A percentile compares a stretch with the other conserved stretches of the same genome.
Evolutionary conservation across 2,329 filamentous ascomycete genomes (phyloP).

Genomic region (Lecanicillium sp.): DNA sequence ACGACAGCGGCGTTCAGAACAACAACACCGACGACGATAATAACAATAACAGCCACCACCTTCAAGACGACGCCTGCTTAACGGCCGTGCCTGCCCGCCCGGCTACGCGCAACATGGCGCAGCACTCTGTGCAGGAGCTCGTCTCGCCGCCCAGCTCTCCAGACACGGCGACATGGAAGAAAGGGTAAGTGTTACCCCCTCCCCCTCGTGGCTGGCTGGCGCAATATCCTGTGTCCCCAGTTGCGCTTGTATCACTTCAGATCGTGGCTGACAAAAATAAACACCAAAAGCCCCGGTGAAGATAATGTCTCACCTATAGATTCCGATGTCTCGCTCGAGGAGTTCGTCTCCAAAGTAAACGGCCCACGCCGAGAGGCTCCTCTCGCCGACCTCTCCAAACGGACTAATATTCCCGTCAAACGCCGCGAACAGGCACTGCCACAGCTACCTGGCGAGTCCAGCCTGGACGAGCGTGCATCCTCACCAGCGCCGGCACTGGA

Average conservation of each 20-base stretch:
- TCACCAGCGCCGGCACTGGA: no score
- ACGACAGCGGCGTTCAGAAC: no score
- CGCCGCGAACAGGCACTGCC: not conserved
- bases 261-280: slow-evolving; percentile 2
- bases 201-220: no score
- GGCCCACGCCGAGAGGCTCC: slow-evolving; percentile 5
- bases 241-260: not conserved
- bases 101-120: not conserved
- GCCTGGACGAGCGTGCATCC: no score
- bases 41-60: not conserved
- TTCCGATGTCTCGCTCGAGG: slow-evolving; percentile 19
- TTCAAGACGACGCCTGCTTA: slow-evolving; percentile 11
- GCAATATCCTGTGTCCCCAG: no score
- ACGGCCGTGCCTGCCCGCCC: slow-evolving; percentile 26
- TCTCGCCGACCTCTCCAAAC: not conserved
- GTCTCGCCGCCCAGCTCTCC: slow-evolving; percentile 53
- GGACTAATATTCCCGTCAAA: not conserved
- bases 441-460: not conserved
- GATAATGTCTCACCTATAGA: slow-evolving; percentile 47
- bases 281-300: slow-evolving; percentile 16
- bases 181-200: slow-evolving; percentile 37
- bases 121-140: slow-evolving; percentile 18
- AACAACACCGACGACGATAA: slow-evolving; percentile 11
- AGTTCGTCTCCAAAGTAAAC: slow-evolving; percentile 2
- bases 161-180: slow-evolving; percentile 29